Percentiles rank a stretch among this genome's conserved stretches.
phyloP scores from a whole-genome alignment of 1,139 yeast genomes.

The Sugiyamaella castrensis region DNA sequence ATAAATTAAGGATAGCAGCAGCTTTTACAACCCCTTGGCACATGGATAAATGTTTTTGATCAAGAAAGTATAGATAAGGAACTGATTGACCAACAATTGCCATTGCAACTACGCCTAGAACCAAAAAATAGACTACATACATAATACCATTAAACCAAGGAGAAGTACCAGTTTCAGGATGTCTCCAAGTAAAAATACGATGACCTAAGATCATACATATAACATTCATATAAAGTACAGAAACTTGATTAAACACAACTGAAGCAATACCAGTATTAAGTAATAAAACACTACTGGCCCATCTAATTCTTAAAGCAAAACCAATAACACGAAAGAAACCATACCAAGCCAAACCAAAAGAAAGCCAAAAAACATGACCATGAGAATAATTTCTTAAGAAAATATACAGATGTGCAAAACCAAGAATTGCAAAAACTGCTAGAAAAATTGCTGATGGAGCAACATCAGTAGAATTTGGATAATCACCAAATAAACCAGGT shows the following conservation, averaged over 20 bases:
- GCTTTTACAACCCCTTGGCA: slow-evolving; percentile 59
- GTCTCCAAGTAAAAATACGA: slow-evolving; percentile 77
- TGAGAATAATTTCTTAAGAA: slow-evolving; percentile 52
- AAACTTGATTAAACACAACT: slow-evolving; percentile 54
- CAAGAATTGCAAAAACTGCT: slow-evolving; percentile 52
- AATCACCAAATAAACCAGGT: slow-evolving; percentile 62
- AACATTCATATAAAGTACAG: slow-evolving; percentile 43
- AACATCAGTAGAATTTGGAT: slow-evolving; percentile 53
- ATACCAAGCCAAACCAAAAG: slow-evolving; percentile 55
- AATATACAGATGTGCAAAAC: slow-evolving; percentile 48
- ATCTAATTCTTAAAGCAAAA: slow-evolving; percentile 55
- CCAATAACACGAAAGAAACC: slow-evolving; percentile 56
- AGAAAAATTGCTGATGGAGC: slow-evolving; percentile 63
- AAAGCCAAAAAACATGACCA: slow-evolving; percentile 63
- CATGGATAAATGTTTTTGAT: slow-evolving; percentile 45
- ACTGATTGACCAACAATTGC: slow-evolving; percentile 65
- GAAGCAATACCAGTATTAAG: slow-evolving; percentile 57
- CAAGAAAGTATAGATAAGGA: slow-evolving; percentile 60
- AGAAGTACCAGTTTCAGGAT: slow-evolving; percentile 69
- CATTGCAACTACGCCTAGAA: slow-evolving; percentile 58
- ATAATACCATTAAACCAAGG: slow-evolving; percentile 53
- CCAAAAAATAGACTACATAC: slow-evolving; percentile 52
- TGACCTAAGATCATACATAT: slow-evolving; percentile 67
- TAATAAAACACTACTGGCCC: slow-evolving; percentile 51
- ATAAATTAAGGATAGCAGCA: slow-evolving; percentile 54